A percentile compares a stretch with the other conserved stretches of the same genome.
Evolutionary conservation across 2,329 filamentous ascomycete species (phyloP).

Genomic region (Ophioceras dolichostomum): DNA sequence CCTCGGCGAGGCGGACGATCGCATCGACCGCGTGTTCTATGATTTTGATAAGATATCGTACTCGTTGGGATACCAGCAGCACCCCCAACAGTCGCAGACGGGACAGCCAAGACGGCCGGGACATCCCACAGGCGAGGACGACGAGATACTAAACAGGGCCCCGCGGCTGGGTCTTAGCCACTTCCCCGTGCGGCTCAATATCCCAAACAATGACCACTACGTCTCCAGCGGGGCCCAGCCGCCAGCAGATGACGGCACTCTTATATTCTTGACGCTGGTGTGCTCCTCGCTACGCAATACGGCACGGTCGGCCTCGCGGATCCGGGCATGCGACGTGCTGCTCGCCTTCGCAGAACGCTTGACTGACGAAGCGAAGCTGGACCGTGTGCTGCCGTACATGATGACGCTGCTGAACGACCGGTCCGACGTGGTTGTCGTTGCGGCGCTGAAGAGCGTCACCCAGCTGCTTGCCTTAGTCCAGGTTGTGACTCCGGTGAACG

Average conservation of each 20-base stretch:
- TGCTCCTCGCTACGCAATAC: conserved; percentile 84
- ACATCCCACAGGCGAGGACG: conserved; percentile 10
- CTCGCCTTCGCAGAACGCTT: conserved; percentile 83
- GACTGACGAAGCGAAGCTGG: conserved; percentile 91
- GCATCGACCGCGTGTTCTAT: conserved; percentile 83
- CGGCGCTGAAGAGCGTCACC: conserved; percentile 75
- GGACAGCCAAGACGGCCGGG: conserved; percentile 1
- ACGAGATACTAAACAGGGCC: conserved; percentile 14
- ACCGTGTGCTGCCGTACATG: conserved; percentile 83
- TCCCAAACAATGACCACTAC: conserved; percentile 71
- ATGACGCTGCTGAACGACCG: conserved; percentile 73
- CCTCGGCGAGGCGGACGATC: conserved; percentile 77
- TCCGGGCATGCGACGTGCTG: conserved; percentile 83
- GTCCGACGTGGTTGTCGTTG: conserved; percentile 72
- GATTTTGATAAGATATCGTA: conserved; percentile 98
- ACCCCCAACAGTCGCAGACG: conserved; percentile 7
- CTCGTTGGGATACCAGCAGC: conserved; percentile 66
- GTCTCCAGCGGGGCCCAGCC: conserved; percentile 48
- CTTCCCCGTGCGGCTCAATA: conserved; percentile 74
- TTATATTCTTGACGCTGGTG: conserved; percentile 83
- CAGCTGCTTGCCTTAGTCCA: conserved; percentile 79
- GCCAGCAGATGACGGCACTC: conserved; percentile 71
- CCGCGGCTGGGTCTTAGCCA: conserved; percentile 44
- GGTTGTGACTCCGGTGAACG: conserved; percentile 71
- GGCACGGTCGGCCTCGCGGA: conserved; percentile 72